Base-by-base conservation (phyloP, 2,329 filamentous ascomycete species). In the Fusarium zealandicum region DNA sequence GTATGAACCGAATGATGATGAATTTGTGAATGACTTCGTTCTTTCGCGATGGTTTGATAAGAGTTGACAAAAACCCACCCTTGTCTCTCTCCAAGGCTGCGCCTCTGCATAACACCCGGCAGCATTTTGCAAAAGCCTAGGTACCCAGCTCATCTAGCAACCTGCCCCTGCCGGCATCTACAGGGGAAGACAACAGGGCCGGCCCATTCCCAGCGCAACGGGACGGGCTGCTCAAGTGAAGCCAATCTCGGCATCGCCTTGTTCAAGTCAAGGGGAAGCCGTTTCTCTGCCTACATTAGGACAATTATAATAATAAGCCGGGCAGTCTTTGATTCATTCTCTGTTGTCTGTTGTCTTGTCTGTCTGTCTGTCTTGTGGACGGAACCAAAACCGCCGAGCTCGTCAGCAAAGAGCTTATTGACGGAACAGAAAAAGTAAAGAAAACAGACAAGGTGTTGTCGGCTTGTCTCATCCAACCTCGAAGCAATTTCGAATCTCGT, bases 211-310 rank as follows among this genome's bases (percentile, higher is more conserved):
- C 64, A 64, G 57, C 61, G 52, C 54, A 51, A 66, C 64, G 54
- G 64, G 51, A 64, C 60, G 55, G 44, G 39, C 44, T 54, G 20
- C 41, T 51, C 57, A 37, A 63, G 52, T 49, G 52, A 52, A 62
- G 59, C 54, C 66, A 67, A 67, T 67, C 59, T 67, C 64, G 64
- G 64, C 52, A 63, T 65, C 51, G 38, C 54, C 64, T 61, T 48
- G 48, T 59, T 65, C 42, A 51, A 63, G 60, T 58, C 56, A 63
- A 51, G 46, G 57, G 39, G 52, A 54, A n/a, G 32, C 47, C 47
- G 51, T 40, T 33, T 48, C 51, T 55, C 35, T 51, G 42, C 36
- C 48, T 47, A 65, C 47, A 43, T 50, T 25, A 46, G 46, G 54
- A 47, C 47, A 33, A 51, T 57, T 45, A 43, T 36, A 51, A 37